Base-by-base conservation (phyloP, 129 eudicot genomes). In the Helianthus tuberosus region DNA sequence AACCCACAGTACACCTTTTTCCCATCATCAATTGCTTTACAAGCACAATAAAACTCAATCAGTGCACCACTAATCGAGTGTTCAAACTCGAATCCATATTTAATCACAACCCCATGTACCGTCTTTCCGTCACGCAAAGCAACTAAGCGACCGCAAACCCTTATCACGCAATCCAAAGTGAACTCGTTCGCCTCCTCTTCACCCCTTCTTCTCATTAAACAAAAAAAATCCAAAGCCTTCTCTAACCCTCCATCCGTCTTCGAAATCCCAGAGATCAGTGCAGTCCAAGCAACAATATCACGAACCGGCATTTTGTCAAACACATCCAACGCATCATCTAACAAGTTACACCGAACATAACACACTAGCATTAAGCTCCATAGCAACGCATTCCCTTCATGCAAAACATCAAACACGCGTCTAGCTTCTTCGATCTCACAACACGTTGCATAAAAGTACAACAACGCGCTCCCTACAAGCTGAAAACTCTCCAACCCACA, bases 351-450 rank as follows among this genome's bases (percentile, higher is more conserved):
- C 25, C 75, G 86, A 73, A 88, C 88, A 76, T 86, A 91, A 61
- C 88, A 85, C 74, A 79, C 92, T 47, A 91, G 64, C 93, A 90
- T 81, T 81, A 79, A 71, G 79, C 89, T 85, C 96, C 94, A 90
- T 25, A 91, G 53, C 67, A 74, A 55, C 48, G 44, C 80, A 64
- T 90, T 88, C 53, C 74, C 64, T 68, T 70, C 64, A 71, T 49
- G 73, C 50, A 84, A 75, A 63, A 66, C 85, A 73, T 88, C 94
- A 82, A 91, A 91, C 78, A 88, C 85, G 43, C 43, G 71, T 74
- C 80, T 75, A 14, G 88, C 96, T 23, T 84, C 85, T 12, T 32
- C 64, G 15, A 86, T 82, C 51, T 68, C 75, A 36, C 27, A 69
- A 43, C 91, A 88, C 72, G 23, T 79, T 7, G 88, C 89, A 64